phyloP scores from a whole-genome alignment of 202 grass and related monocot species.

The Musa balbisiana region DNA sequence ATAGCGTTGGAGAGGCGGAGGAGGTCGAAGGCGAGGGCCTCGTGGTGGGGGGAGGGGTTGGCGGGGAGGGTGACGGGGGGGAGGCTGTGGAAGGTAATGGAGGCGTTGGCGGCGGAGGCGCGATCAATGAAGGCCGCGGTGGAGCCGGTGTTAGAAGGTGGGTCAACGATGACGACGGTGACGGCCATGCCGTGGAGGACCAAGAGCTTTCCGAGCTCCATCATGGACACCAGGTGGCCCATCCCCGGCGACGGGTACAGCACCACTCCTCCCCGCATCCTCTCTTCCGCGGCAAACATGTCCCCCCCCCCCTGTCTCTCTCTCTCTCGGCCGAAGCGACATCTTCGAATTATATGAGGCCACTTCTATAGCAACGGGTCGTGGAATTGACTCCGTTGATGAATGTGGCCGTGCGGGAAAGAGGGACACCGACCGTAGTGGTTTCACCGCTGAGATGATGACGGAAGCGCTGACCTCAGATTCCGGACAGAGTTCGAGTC shows the following conservation, averaged over 20 bases:
- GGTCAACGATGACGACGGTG: constrained; percentile 1
- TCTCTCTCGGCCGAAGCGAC: neutral
- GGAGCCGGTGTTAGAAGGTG: neutral
- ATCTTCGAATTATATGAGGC: too few species aligned
- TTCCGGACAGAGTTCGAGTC: too few species aligned
- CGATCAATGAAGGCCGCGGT: neutral
- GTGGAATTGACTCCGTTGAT: too few species aligned
- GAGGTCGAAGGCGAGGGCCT: neutral
- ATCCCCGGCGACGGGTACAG: constrained; percentile 62
- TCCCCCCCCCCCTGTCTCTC: neutral
- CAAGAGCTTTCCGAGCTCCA: constrained; percentile 54
- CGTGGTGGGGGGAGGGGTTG: neutral
- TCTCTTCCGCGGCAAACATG: neutral
- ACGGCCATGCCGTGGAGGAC: constrained; percentile 13
- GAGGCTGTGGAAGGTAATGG: constrained; percentile 10
- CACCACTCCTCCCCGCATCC: constrained; percentile 19
- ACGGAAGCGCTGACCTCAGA: too few species aligned
- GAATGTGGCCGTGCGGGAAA: too few species aligned
- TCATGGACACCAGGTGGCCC: constrained; percentile 70
- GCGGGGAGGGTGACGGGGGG: neutral
- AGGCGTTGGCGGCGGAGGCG: neutral
- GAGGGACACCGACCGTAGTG: too few species aligned
- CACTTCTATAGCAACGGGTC: too few species aligned
- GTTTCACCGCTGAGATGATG: too few species aligned
- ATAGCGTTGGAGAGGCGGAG: constrained; percentile 5